Evolutionary conservation across 805 yeast genomes (phyloP).

Genomic region (Priceomyces haplophilus): DNA sequence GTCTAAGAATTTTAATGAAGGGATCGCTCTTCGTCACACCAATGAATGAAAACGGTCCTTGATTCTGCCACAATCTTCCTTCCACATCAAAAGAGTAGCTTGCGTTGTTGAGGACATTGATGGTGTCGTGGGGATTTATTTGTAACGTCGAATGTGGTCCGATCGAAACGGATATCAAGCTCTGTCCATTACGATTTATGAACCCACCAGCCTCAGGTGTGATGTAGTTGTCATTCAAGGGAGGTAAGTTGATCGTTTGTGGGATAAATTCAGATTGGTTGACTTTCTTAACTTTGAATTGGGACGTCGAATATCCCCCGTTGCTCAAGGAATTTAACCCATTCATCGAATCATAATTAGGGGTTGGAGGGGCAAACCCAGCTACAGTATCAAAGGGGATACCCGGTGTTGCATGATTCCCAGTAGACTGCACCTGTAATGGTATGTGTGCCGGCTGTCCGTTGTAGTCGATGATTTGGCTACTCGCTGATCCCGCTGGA

Average conservation of each 20-base stretch:
- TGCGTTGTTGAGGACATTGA: constrained; percentile 33
- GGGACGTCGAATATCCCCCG: not conserved
- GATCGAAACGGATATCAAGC: constrained; percentile 24
- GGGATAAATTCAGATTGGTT: not conserved
- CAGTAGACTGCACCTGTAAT: not conserved
- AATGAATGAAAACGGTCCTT: constrained; percentile 38
- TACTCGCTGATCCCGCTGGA: not conserved
- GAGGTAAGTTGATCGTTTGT: constrained; percentile 1
- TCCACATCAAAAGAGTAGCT: constrained; percentile 34
- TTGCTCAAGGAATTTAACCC: no score
- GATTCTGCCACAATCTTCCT: constrained; percentile 38
- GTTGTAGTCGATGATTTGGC: not conserved
- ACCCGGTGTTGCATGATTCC: not conserved
- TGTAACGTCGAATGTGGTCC: constrained; percentile 35
- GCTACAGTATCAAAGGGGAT: not conserved
- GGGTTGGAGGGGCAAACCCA: not conserved
- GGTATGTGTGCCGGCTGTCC: not conserved
- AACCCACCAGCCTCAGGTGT: not conserved
- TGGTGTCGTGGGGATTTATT: constrained; percentile 31
- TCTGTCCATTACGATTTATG: not conserved
- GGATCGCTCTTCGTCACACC: constrained; percentile 42
- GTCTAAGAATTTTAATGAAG: constrained; percentile 34
- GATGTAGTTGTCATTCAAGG: not conserved
- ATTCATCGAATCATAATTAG: not conserved
- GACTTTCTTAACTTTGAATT: not conserved